Percentiles rank a stretch among this genome's conserved stretches.
phyloP scores from a whole-genome alignment of 2,329 filamentous ascomycete species.

The Ascosphaera apis region DNA sequence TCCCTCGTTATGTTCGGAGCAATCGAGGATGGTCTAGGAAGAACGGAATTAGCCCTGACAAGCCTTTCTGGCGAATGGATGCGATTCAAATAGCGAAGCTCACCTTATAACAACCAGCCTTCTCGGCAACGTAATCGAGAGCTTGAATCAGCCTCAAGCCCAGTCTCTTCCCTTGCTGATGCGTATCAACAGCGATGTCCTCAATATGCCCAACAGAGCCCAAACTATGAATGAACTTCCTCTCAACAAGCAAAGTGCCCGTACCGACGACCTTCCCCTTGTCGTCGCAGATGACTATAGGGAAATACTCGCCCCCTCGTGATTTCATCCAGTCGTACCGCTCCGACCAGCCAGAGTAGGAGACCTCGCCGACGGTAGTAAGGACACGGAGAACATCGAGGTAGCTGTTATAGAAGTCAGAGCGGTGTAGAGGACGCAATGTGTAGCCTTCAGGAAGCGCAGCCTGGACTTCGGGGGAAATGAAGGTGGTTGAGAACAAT shows the following conservation, averaged over 20 bases:
- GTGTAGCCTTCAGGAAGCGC: conserved; percentile 60
- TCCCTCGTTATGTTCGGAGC: conserved; percentile 84
- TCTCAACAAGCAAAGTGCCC: conserved; percentile 73
- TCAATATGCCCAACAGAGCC: conserved; percentile 73
- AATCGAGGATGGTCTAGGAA: conserved; percentile 81
- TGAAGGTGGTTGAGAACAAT: conserved; percentile 56
- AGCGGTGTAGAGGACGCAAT: conserved; percentile 54
- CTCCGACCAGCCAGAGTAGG: conserved; percentile 47
- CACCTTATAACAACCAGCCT: conserved; percentile 82
- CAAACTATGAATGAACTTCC: conserved; percentile 38
- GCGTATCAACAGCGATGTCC: conserved; percentile 84
- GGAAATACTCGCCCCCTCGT: conserved; percentile 58
- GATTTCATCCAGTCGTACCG: conserved; percentile 63
- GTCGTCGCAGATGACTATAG: conserved; percentile 63
- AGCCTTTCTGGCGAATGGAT: conserved; percentile 3
- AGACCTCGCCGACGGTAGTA: conserved; percentile 78
- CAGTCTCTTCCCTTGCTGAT: conserved; percentile 93
- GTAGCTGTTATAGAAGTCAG: conserved; percentile 62
- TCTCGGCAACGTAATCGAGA: conserved; percentile 65
- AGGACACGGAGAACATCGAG: conserved; percentile 78
- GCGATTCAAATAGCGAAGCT: conserved; percentile 4
- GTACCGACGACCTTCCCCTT: conserved; percentile 59
- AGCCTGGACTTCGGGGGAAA: conserved; percentile 50
- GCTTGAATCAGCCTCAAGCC: conserved; percentile 84
- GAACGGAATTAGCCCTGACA: neutral